phyloP scores from a whole-genome alignment of 73 alveolate genomes.

The Paraurostyla sp. region DNA sequence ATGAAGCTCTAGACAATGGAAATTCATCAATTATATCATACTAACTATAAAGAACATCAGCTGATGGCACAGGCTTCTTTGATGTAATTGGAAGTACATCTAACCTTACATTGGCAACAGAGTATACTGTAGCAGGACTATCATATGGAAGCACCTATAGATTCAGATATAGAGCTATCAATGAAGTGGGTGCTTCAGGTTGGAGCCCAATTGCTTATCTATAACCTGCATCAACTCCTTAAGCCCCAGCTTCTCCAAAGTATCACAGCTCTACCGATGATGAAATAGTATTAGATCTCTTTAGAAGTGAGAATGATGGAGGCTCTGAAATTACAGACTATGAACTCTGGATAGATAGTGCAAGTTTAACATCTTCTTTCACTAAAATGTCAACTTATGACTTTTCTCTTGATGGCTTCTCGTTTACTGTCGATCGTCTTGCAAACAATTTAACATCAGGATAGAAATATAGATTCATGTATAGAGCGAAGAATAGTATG shows the following conservation, averaged over 20 bases:
- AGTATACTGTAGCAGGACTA: slow-evolving; percentile 35
- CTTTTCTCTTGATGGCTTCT: slow-evolving; percentile 39
- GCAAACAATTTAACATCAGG: slow-evolving; percentile 46
- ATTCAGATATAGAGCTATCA: slow-evolving; percentile 66
- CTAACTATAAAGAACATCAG: slow-evolving; percentile 62
- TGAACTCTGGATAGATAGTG: slow-evolving; percentile 67
- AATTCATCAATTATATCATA: slow-evolving; percentile 62
- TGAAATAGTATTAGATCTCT: slow-evolving; percentile 10
- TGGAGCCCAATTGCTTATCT: slow-evolving; percentile 66
- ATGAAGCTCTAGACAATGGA: slow-evolving; percentile 39
- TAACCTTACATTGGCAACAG: slow-evolving; percentile 46
- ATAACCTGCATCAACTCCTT: slow-evolving; percentile 68
- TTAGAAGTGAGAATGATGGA: slow-evolving; percentile 61
- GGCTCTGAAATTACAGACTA: slow-evolving; percentile 60
- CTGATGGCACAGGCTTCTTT: slow-evolving; percentile 62
- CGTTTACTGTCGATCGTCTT: slow-evolving; percentile 52
- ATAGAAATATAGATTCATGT: slow-evolving; percentile 55
- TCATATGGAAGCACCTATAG: slow-evolving; percentile 48
- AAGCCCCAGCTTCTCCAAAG: slow-evolving; percentile 62
- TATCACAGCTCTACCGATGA: slow-evolving; percentile 49
- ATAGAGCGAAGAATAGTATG: slow-evolving; percentile 51
- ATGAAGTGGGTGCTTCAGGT: slow-evolving; percentile 52
- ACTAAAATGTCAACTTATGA: neutral
- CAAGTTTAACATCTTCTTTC: slow-evolving; percentile 45
- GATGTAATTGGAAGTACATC: slow-evolving; percentile 47